Evolutionary conservation across 495 filamentous ascomycete species (phyloP), one percentile per base, ranked within the genome.

Genomic region (Podospora appendiculata): DNA sequence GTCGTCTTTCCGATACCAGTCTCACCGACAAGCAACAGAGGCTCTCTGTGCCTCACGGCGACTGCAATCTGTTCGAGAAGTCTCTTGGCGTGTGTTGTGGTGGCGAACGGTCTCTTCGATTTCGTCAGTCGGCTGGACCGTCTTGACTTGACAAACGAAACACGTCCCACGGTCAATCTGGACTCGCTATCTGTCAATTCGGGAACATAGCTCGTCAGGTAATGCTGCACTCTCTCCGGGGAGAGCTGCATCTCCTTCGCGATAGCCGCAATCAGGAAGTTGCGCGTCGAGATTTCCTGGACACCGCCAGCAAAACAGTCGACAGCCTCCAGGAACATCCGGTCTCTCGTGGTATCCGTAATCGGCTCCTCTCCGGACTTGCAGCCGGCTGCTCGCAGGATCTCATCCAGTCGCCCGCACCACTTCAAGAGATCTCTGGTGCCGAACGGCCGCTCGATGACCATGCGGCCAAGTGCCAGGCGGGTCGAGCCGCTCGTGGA

Each of bases 1-100:
- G 91, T 91, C 2, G 94, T 99, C 69, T 99, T 99, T 60, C 94
- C 94, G 46, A 93, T 95, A 70, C 94, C 94, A 3, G 94, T 99
- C 70, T 99, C 94, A 55, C 94, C 94, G 38, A 99, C 93, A 47
- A 99, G 81, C 32, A 99, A 70, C 8, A 95, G 79, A 2, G 94
- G 93, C 62, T 99, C 94, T 4, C 81, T 79, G 66, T 90, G 82
- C 51, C 86, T 81, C 12, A 96, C 79, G 1, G 90, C 84, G 32
- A 86, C 83, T 6, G 86, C 84, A 52, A 96, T 85, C 64, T 92
- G 88, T 62, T 99, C 93, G 55, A 97, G 70, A 9, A 88, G 65
- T 49, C 84, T 72, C 47, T 79, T 76, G 0, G 85, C 86, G 61
- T 89, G 85, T 18, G 71, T 78, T n/a, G 86, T 90, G 13, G 77